Percentiles rank a stretch among this genome's conserved stretches.
phyloP scores from a whole-genome alignment of 176 grass and related monocot species.

The Neostapfia colusana region DNA sequence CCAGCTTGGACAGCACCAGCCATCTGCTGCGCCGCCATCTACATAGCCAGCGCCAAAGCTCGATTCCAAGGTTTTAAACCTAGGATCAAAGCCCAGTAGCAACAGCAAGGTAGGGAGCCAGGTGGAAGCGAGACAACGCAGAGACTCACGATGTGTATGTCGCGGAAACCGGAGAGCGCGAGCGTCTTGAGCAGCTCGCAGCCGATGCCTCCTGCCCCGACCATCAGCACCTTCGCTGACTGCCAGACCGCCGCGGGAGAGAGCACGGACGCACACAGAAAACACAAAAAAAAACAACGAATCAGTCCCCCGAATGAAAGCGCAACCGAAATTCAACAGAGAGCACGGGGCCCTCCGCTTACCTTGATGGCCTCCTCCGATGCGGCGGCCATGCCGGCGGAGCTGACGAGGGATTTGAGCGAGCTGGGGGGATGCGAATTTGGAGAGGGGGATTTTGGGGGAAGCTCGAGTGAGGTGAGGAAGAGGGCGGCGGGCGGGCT shows the following conservation, averaged over 20 bases:
- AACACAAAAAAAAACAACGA: not conserved
- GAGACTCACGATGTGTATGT: slow-evolving; percentile 88
- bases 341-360: not conserved
- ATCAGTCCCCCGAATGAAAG: slow-evolving; percentile 13
- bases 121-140: not conserved
- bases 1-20: not conserved
- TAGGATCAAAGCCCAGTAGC: not conserved
- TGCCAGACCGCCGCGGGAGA: slow-evolving; percentile 19
- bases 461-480: too few species aligned
- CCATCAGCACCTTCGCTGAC: slow-evolving; percentile 95
- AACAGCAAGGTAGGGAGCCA: not conserved
- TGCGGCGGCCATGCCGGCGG: slow-evolving; percentile 22
- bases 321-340: not conserved
- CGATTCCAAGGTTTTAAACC: slow-evolving; percentile 15
- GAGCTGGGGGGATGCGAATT: slow-evolving; percentile 24
- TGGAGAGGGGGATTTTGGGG: not conserved
- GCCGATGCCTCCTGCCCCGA: slow-evolving; percentile 93
- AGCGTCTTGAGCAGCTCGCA: slow-evolving; percentile 99
- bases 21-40: not conserved
- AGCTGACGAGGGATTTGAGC: slow-evolving; percentile 44
- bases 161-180: slow-evolving; percentile 81
- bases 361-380: slow-evolving; percentile 52
- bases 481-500: not conserved
- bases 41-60: not conserved
- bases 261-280: not conserved